Conservation (phyloP, 495 filamentous ascomycete species). For the Staphylotrichum tortipilum region DNA sequence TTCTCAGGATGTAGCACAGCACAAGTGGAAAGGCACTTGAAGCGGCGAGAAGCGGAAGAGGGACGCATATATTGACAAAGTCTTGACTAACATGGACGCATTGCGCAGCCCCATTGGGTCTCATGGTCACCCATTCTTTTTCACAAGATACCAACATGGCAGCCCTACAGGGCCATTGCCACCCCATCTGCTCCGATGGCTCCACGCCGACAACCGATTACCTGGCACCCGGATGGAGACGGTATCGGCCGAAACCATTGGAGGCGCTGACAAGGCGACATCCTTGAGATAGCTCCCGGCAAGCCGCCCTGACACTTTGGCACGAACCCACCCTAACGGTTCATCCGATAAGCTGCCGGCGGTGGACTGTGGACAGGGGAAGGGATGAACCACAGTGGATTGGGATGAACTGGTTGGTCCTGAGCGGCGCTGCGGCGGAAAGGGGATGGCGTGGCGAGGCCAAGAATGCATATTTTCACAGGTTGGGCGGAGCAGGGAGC, state of each 20-base stretch:
- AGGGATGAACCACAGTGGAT: no score
- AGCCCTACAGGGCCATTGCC: neutral
- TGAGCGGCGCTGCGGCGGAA: neutral
- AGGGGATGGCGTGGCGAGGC: neutral
- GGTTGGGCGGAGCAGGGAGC: no score
- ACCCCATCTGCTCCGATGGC: constrained; percentile 2
- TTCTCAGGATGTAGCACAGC: neutral
- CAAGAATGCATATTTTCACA: neutral
- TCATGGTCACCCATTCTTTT: neutral
- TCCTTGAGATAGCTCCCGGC: neutral
- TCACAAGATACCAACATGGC: neutral
- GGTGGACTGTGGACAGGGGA: no score
- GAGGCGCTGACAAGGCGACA: neutral
- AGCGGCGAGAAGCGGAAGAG: neutral
- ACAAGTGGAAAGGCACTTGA: neutral
- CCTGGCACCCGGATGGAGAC: neutral
- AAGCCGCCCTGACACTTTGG: neutral
- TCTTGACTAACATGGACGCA: neutral
- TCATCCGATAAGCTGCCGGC: no score
- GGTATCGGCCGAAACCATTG: neutral
- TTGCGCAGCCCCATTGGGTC: neutral
- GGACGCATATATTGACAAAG: neutral
- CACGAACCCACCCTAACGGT: neutral
- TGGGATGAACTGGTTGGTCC: no score
- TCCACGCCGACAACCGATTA: constrained; percentile 19